Base-by-base conservation (phyloP, 2,329 filamentous ascomycete genomes). In the Xylariaceae sp. region DNA sequence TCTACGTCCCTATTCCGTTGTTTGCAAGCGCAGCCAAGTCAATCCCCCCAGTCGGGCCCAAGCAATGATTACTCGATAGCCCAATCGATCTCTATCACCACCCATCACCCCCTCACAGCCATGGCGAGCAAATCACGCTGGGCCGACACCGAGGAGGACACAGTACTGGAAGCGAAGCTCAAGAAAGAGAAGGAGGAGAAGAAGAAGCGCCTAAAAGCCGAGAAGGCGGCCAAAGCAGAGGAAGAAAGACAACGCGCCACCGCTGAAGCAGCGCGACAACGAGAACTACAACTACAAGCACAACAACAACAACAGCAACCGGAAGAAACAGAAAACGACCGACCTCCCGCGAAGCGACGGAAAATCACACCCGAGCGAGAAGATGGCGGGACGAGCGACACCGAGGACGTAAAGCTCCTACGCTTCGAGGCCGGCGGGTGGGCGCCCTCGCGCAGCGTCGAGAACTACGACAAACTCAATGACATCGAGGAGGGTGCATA, bases 401-500 rank as follows among this genome's bases (percentile, higher is more conserved):
- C 36, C 21, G 41, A 69, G 67, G 61, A 66, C 31, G 74, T 83
- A 1, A 85, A 82, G 62, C 79, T 96, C 2, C 75, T 97, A 37
- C 86, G 89, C 9, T 93, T 96, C 69, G 83, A 89, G 8, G 79
- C 81, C 12, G 83, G 84, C 8, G 74, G 78, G 65, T 96, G 92
- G 86, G 82, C 85, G 47, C 80, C 77, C 55, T 90, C 89, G 69
- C 83, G 90, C 58, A 90, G 90, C 71, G 89, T 96, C 23, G 89
- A 94, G 69, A 88, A 91, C 70, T 99, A 93, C 76, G 91, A 97
- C 69, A 90, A 91, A 65, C 81, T 99, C 55, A 99, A 99, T 74
- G 90, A 95, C 72, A 99, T 99, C 68, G 95, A 98, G 75, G 95
- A 99, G 78, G 95, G 95, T 31, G 92, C 92, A 7, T 99, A 99